These are phyloP conservation scores for Tuber brumale DNA, from an alignment of 495 filamentous ascomycete genomes.

Conservation along the genomic window DNA sequence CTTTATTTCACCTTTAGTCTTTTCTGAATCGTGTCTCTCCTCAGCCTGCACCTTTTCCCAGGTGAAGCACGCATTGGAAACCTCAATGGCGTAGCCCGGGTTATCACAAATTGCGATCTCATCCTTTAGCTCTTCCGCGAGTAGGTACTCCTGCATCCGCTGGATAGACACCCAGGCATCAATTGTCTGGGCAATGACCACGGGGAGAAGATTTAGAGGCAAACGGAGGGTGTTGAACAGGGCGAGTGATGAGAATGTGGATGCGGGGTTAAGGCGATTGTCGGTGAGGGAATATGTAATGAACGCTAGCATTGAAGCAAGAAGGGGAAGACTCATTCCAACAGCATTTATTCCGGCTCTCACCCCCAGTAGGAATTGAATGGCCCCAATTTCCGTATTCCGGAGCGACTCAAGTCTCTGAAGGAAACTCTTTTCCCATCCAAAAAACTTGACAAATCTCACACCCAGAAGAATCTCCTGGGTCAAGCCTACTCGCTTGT, in stretches of 20 bases:
- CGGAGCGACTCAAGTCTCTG: slow-evolving; percentile 66
- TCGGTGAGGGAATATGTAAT: slow-evolving; percentile 80
- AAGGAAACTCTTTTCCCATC: slow-evolving; percentile 85
- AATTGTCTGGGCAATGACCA: slow-evolving; percentile 80
- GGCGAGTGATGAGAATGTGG: slow-evolving; percentile 85
- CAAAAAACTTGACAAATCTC: slow-evolving; percentile 92
- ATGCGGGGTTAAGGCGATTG: slow-evolving; percentile 63
- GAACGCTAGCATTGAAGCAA: slow-evolving; percentile 91
- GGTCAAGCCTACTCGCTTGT: slow-evolving; percentile 80
- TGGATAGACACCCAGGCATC: slow-evolving; percentile 80
- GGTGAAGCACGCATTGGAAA: slow-evolving; percentile 73
- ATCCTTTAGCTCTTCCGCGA: slow-evolving; percentile 78
- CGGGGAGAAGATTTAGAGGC: slow-evolving; percentile 77
- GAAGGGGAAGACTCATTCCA: slow-evolving; percentile 71
- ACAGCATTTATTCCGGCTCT: slow-evolving; percentile 79
- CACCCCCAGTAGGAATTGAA: slow-evolving; percentile 72
- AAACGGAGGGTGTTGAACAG: slow-evolving; percentile 86
- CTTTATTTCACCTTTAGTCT: slow-evolving; percentile 41
- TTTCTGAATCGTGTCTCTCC: slow-evolving; percentile 40
- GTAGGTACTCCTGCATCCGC: slow-evolving; percentile 78
- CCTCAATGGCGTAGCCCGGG: slow-evolving; percentile 61
- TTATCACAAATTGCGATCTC: slow-evolving; percentile 58
- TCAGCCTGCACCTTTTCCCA: slow-evolving; percentile 72
- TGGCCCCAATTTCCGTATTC: slow-evolving; percentile 63
- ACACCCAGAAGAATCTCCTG: slow-evolving; percentile 89